A percentile compares a stretch with the other conserved stretches of the same genome.
These are phyloP conservation scores for Elasticomyces elasticus DNA, from an alignment of 495 filamentous ascomycete genomes.

Conservation along the genomic window DNA sequence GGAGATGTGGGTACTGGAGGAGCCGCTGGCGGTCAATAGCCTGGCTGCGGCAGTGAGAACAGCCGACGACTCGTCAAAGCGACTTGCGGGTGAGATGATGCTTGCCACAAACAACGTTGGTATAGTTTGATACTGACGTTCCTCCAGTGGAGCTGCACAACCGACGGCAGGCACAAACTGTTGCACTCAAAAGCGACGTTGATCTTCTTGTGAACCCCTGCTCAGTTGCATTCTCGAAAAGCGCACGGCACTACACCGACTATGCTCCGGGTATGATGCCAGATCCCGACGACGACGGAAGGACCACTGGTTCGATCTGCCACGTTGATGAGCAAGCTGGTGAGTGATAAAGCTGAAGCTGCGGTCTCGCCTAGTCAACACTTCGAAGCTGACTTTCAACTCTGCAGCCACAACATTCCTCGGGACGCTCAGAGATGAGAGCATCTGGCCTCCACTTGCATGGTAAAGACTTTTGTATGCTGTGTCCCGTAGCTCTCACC, in stretches of 20 bases:
- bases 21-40: background rate
- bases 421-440: conserved; percentile 10
- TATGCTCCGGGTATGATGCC: conserved; percentile 13
- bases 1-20: background rate
- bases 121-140: too few relatives aligned
- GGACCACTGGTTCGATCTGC: background rate
- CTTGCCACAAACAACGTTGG: too few relatives aligned
- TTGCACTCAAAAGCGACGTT: conserved; percentile 4
- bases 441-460: conserved; percentile 13
- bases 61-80: background rate
- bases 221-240: conserved; percentile 8
- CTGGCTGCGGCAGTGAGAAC: background rate
- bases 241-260: conserved; percentile 13
- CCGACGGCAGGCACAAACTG: background rate
- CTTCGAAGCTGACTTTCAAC: background rate
- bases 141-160: background rate
- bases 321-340: conserved; percentile 4
- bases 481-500: background rate
- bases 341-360: background rate
- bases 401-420: conserved; percentile 9
- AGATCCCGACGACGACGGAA: conserved; percentile 2
- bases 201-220: conserved; percentile 13
- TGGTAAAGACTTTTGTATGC: background rate
- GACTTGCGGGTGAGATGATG: background rate
- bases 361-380: too few relatives aligned